Evolutionary conservation across 768 basidiomycete genomes (phyloP).

Genomic region (Pleurotus giganteus): DNA sequence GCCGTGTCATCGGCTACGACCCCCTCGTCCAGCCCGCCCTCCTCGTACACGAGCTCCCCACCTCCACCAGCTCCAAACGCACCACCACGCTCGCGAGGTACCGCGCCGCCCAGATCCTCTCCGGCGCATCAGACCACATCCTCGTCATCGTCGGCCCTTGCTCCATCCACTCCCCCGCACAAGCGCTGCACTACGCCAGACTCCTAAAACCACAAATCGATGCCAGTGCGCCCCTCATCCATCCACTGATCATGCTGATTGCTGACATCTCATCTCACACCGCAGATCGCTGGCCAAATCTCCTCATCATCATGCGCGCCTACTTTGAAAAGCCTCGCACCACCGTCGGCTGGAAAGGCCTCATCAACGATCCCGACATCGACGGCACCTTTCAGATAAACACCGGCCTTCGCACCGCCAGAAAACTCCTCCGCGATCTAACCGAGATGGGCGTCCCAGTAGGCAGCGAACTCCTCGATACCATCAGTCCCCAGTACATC

Average conservation of each 20-base stretch:
- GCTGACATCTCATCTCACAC: neutral
- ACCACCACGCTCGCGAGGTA: conserved; percentile 82
- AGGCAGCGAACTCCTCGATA: conserved; percentile 90
- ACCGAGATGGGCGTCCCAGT: conserved; percentile 89
- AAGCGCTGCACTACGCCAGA: conserved; percentile 3
- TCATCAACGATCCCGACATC: conserved; percentile 97
- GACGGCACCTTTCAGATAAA: conserved; percentile 95
- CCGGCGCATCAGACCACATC: neutral
- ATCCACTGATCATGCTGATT: neutral
- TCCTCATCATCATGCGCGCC: conserved; percentile 95
- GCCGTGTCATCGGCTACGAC: conserved; percentile 85
- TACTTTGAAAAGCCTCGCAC: conserved; percentile 98
- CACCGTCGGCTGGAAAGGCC: conserved; percentile 98
- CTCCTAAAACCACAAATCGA: conserved; percentile 2
- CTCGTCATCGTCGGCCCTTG: conserved; percentile 9
- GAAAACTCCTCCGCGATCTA: conserved; percentile 78
- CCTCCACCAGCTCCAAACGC: conserved; percentile 58
- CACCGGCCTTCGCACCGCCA: conserved; percentile 87
- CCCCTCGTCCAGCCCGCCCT: conserved; percentile 94
- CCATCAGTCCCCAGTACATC: conserved; percentile 76
- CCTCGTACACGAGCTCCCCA: conserved; percentile 82
- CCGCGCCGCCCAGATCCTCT: conserved; percentile 48
- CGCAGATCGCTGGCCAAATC: conserved; percentile 30
- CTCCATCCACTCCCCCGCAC: conserved; percentile 7
- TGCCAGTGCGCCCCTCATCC: neutral